Evolutionary conservation across 768 basidiomycete genomes (phyloP).

Genomic region (Amanita subjunquillea): DNA sequence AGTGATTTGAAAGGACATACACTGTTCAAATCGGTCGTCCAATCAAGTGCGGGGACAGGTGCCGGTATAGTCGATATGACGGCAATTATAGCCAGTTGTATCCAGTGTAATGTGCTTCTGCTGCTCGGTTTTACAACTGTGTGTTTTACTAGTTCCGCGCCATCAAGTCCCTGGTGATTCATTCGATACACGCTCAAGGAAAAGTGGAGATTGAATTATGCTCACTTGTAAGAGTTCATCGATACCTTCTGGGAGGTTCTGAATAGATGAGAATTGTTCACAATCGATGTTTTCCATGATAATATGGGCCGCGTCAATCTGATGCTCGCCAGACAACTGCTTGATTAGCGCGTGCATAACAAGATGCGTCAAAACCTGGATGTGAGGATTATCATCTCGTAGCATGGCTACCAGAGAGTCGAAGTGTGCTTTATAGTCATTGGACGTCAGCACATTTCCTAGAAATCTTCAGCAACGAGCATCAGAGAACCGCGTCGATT

Average conservation of each 20-base stretch:
- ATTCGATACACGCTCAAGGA: not conserved
- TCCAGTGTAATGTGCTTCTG: constrained; percentile 38
- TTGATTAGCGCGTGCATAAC: constrained; percentile 52
- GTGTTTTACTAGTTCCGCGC: constrained; percentile 33
- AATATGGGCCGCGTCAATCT: constrained; percentile 41
- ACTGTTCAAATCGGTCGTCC: constrained; percentile 30
- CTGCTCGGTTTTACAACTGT: constrained; percentile 53
- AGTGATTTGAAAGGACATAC: constrained; percentile 18
- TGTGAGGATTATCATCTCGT: constrained; percentile 36
- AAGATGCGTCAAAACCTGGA: constrained; percentile 49
- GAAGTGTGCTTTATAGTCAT: constrained; percentile 30
- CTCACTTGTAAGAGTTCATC: constrained; percentile 24
- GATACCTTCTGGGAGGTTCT: constrained; percentile 22
- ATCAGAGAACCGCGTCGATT: not conserved
- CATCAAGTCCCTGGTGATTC: constrained; percentile 32
- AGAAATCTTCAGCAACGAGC: not conserved
- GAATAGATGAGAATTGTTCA: constrained; percentile 33
- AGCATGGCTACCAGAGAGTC: constrained; percentile 42
- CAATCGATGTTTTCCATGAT: constrained; percentile 37
- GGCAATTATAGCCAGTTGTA: constrained; percentile 50
- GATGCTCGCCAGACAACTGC: constrained; percentile 45
- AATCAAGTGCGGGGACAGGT: constrained; percentile 30
- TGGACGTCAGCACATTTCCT: constrained; percentile 60
- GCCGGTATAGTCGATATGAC: constrained; percentile 37
- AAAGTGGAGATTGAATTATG: not conserved